These are phyloP conservation scores for Pyrenochaeta sp. DNA, from an alignment of 2,329 filamentous ascomycete genomes.

Conservation along the genomic window DNA sequence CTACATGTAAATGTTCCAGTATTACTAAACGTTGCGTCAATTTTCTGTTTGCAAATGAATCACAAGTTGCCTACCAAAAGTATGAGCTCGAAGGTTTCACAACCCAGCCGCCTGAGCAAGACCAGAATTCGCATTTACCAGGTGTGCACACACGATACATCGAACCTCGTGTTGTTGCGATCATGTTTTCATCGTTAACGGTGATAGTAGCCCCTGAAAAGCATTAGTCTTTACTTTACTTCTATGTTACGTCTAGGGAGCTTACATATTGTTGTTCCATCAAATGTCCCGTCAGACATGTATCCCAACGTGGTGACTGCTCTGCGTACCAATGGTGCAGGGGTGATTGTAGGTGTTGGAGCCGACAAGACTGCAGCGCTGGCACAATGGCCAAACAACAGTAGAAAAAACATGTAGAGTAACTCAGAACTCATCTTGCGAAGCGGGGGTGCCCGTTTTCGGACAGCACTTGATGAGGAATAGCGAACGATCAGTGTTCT, in stretches of 20 bases:
- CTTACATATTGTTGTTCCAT: conserved; percentile 20
- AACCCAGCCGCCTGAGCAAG: conserved; percentile 13
- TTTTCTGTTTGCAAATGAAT: too few species aligned
- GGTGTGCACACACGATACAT: too few species aligned
- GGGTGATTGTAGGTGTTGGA: conserved; percentile 9
- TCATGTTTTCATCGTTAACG: conserved; percentile 9
- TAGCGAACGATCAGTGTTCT: too few species aligned
- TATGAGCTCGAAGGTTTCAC: conserved; percentile 4
- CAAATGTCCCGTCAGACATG: conserved; percentile 6
- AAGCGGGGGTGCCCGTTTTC: too few species aligned
- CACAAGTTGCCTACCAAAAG: conserved; percentile 12
- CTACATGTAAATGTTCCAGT: conserved; percentile 20
- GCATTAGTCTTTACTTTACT: conserved; percentile 1
- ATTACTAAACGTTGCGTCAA: too few species aligned
- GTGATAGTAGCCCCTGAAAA: conserved; percentile 16
- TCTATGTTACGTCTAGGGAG: neutral
- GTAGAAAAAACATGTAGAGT: conserved; percentile 6
- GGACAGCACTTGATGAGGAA: too few species aligned
- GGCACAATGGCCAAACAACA: conserved; percentile 4
- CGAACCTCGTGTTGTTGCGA: conserved; percentile 14
- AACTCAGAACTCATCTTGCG: conserved; percentile 6
- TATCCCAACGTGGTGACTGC: conserved; percentile 19
- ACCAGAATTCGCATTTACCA: conserved; percentile 20
- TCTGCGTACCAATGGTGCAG: conserved; percentile 10
- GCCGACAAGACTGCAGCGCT: conserved; percentile 10